phyloP scores from a whole-genome alignment of 2,329 filamentous ascomycete genomes.

The Epichloe brachyelytri region DNA sequence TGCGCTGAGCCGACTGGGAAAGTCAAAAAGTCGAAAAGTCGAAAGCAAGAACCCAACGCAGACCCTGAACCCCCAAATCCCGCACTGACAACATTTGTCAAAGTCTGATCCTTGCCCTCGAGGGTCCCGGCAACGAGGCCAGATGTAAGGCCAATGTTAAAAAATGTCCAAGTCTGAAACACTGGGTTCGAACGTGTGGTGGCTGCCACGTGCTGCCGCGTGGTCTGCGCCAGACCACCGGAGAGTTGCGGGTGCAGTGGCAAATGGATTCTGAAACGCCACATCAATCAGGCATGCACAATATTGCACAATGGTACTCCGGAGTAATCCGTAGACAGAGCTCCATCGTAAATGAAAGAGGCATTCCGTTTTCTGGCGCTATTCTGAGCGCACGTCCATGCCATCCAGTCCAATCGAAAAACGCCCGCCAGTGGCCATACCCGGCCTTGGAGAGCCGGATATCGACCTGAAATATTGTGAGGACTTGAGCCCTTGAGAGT shows the following conservation, averaged over 20 bases:
- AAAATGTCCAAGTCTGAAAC: background rate
- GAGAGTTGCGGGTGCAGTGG: background rate
- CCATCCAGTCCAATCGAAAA: too few species aligned
- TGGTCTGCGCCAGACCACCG: background rate
- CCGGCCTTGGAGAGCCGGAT: too few species aligned
- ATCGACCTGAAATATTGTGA: too few species aligned
- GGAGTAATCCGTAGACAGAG: background rate
- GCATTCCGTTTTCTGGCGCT: too few species aligned
- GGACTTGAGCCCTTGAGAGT: too few species aligned
- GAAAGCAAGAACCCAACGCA: too few species aligned
- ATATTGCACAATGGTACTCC: background rate
- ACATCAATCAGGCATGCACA: background rate
- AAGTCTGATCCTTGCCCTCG: background rate
- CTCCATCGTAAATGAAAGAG: background rate
- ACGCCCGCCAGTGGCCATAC: too few species aligned
- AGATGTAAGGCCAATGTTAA: background rate
- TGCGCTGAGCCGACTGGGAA: background rate
- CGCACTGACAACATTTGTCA: background rate
- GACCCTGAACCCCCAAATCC: background rate
- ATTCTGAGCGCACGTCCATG: too few species aligned
- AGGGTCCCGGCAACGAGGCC: too few species aligned
- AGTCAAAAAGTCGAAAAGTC: background rate
- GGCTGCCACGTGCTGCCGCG: conserved; percentile 3
- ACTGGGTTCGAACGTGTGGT: background rate
- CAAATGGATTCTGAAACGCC: background rate